Base-by-base conservation (phyloP, 257 asterid species). In the Capsicum baccatum region DNA sequence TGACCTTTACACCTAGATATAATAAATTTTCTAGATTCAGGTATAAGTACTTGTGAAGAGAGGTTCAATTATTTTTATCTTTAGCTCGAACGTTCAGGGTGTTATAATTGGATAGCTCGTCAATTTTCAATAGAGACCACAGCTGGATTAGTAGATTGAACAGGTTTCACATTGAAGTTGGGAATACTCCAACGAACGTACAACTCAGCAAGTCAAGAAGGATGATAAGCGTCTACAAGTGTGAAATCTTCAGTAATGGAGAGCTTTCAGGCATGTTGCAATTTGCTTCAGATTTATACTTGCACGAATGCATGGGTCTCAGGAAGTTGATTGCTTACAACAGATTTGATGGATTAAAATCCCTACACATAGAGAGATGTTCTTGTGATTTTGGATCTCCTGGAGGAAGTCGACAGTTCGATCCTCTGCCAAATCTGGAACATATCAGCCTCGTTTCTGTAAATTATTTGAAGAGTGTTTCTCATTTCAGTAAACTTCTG, bases 391-490 rank as follows among this genome's bases (percentile, higher is more conserved):
- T 84, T 74, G 1, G 82, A 83, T 26, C 26, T 26, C 26, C 26
- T 44, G 52, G 6, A 58, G 84, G 35, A 56, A 68, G 17, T 33
- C 60, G 14, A 50, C 35, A 13, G 19, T 58, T 79, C 19, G 76
- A 83, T 48, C 48, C 82, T 19, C 76, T 83, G 17, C 68, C 85
- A 0, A 86, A 79, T 63, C 69, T 86, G 71, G 84, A 86, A 83
- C 17, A 57, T 39, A 73, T 86, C 26, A 60, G 9, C 67, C 67
- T 60, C 35, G 33, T 7, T 8, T 60, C 8, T 0, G 11, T 86
- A 50, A 3, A n/a, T 63, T 6, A 12, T 48, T 70, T 79, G 17
- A 42, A 39, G 26, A 35, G 83, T 76, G 9, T 86, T 69, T 58
- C 86, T 0, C 47, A 11, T 69, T 69, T 86, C 12, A 68, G 54